Evolutionary conservation across 805 yeast species (phyloP).

Genomic region (Pichia nanzhaoensis): DNA sequence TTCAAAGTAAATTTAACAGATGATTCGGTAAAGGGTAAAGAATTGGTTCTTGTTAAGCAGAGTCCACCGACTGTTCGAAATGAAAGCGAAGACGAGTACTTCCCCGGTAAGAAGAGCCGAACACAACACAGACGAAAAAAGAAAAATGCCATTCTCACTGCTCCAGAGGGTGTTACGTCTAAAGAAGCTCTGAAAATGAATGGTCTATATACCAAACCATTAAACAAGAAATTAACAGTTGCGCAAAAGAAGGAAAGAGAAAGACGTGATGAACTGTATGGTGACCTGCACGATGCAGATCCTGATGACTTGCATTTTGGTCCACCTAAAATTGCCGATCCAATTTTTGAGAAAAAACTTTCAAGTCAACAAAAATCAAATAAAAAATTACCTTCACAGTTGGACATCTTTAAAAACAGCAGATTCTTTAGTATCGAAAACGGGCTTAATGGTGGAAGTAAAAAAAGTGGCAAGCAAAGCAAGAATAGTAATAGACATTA

Average conservation of each 20-base stretch:
- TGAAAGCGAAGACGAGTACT: conserved; percentile 7
- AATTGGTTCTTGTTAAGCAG: neutral
- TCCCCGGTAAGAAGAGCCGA: conserved; percentile 9
- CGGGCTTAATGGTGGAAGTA: neutral
- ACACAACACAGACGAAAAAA: conserved; percentile 8
- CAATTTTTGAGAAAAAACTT: neutral
- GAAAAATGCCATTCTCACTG: conserved; percentile 8
- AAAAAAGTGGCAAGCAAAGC: neutral
- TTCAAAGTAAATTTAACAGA: conserved; percentile 1
- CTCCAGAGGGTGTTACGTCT: conserved; percentile 4
- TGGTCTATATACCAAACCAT: conserved; percentile 8
- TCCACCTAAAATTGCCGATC: conserved; percentile 1
- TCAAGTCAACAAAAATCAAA: neutral
- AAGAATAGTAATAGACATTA: neutral
- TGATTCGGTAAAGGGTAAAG: conserved; percentile 1
- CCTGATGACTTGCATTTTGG: conserved; percentile 6
- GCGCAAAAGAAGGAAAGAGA: conserved; percentile 6
- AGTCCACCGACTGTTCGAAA: neutral
- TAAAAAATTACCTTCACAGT: conserved; percentile 1
- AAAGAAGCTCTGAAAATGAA: conserved; percentile 6
- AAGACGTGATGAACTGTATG: conserved; percentile 4
- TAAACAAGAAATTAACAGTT: neutral
- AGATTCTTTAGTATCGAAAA: neutral
- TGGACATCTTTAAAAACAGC: neutral
- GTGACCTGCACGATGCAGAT: conserved; percentile 1